Evolutionary conservation across 768 basidiomycete species (phyloP).

Genomic region (Hericium alpestre): DNA sequence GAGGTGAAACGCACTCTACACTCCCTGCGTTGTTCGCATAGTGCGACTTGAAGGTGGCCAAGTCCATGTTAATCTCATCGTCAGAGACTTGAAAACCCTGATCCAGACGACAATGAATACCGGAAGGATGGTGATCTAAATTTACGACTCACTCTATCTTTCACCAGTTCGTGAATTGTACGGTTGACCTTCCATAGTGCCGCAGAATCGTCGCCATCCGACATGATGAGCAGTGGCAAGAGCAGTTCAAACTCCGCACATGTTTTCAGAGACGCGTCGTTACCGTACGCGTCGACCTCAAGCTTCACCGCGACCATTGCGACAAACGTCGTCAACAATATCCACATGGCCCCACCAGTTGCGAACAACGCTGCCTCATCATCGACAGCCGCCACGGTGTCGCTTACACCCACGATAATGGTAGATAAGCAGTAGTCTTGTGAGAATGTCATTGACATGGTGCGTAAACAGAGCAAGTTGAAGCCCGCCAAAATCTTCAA

Average conservation of each 20-base stretch:
- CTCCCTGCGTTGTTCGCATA: slow-evolving; percentile 66
- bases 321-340: background rate
- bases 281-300: background rate
- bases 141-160: slow-evolving; percentile 66
- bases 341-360: slow-evolving; percentile 8
- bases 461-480: slow-evolving; percentile 44
- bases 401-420: slow-evolving; percentile 22
- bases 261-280: background rate
- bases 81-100: slow-evolving; percentile 92
- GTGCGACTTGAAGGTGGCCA: slow-evolving; percentile 60
- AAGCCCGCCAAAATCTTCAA: slow-evolving; percentile 89
- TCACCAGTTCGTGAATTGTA: slow-evolving; percentile 92
- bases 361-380: slow-evolving; percentile 1
- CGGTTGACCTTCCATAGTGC: slow-evolving; percentile 93
- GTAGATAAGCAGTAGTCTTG: slow-evolving; percentile 10
- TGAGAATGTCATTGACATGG: background rate
- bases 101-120: slow-evolving; percentile 18
- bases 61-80: slow-evolving; percentile 86
- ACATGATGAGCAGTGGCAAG: slow-evolving; percentile 34
- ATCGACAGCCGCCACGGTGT: slow-evolving; percentile 10
- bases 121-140: slow-evolving; percentile 6
- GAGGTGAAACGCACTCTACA: slow-evolving; percentile 63
- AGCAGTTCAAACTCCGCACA: slow-evolving; percentile 47
- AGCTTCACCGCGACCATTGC: background rate
- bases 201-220: slow-evolving; percentile 70